Conservation (phyloP, 2,329 filamentous ascomycete species). For the Coniochaeta ligniaria region DNA sequence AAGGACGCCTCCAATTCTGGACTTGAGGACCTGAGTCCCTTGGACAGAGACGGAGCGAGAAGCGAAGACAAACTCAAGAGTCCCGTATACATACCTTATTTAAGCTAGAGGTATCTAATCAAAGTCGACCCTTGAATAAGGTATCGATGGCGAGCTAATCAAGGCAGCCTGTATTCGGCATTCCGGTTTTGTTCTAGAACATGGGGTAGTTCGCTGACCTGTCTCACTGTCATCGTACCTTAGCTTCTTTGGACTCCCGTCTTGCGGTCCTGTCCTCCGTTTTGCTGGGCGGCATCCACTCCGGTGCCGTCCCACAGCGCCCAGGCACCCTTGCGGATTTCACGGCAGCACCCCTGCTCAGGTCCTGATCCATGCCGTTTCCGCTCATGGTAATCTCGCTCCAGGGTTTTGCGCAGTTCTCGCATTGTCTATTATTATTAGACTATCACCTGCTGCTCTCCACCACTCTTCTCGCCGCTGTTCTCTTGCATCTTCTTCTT, state of each 20-base stretch:
- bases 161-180: neutral
- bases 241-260: too few relatives aligned
- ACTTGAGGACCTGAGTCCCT: too few relatives aligned
- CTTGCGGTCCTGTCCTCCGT: neutral
- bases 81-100: too few relatives aligned
- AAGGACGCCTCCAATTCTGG: too few relatives aligned
- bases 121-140: too few relatives aligned
- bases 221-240: neutral
- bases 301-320: neutral
- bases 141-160: neutral
- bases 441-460: neutral
- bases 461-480: neutral
- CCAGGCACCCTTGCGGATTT: neutral
- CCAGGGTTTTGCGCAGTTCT: constrained; percentile 1
- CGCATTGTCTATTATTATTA: neutral
- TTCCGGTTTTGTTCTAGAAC: constrained; percentile 1
- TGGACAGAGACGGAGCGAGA: too few relatives aligned
- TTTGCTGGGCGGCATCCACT: neutral
- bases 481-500: neutral
- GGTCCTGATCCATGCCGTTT: neutral
- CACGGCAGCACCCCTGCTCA: neutral
- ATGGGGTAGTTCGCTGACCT: neutral
- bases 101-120: too few relatives aligned
- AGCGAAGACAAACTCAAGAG: too few relatives aligned
- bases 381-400: constrained; percentile 1